Evolutionary conservation across 768 basidiomycete genomes (phyloP).

Genomic region (Boletus rex-veris): DNA sequence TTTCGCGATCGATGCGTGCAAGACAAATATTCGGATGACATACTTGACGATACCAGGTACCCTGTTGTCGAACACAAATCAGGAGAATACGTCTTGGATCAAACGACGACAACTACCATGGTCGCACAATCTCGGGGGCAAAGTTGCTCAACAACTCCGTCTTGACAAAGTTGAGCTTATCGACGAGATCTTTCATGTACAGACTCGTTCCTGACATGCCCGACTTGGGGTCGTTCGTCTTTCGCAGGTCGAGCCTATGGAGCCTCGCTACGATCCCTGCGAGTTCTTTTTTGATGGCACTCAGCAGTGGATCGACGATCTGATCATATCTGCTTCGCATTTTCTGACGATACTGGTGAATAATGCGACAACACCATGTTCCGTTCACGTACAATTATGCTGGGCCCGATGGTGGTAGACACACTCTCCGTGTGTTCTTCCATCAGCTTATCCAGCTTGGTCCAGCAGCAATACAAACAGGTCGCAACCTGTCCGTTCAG

Average conservation of each 20-base stretch:
- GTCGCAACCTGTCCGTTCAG: slow-evolving; percentile 76
- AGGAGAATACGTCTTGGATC: too few species aligned
- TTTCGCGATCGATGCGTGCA: slow-evolving; percentile 91
- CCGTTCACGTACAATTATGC: slow-evolving; percentile 50
- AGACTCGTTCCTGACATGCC: slow-evolving; percentile 55
- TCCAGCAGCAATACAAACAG: slow-evolving; percentile 44
- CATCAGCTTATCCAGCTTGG: slow-evolving; percentile 21
- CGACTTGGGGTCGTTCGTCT: slow-evolving; percentile 61
- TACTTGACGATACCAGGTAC: slow-evolving; percentile 65
- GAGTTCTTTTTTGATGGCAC: slow-evolving; percentile 76
- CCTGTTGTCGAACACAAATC: too few species aligned
- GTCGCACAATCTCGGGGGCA: slow-evolving; percentile 65
- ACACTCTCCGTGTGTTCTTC: slow-evolving; percentile 39
- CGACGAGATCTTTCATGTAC: slow-evolving; percentile 84
- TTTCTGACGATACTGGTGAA: slow-evolving; percentile 16
- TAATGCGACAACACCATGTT: not conserved
- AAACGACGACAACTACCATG: slow-evolving; percentile 54
- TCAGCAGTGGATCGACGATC: slow-evolving; percentile 58
- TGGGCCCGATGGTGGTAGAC: slow-evolving; percentile 49
- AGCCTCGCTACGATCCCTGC: slow-evolving; percentile 75
- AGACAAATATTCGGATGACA: slow-evolving; percentile 69
- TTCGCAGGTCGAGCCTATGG: slow-evolving; percentile 81
- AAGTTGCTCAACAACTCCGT: slow-evolving; percentile 73
- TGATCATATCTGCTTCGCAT: slow-evolving; percentile 43
- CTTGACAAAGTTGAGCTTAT: slow-evolving; percentile 78